Conservation (phyloP, 106 monocot species). For the Acorus calamus region DNA sequence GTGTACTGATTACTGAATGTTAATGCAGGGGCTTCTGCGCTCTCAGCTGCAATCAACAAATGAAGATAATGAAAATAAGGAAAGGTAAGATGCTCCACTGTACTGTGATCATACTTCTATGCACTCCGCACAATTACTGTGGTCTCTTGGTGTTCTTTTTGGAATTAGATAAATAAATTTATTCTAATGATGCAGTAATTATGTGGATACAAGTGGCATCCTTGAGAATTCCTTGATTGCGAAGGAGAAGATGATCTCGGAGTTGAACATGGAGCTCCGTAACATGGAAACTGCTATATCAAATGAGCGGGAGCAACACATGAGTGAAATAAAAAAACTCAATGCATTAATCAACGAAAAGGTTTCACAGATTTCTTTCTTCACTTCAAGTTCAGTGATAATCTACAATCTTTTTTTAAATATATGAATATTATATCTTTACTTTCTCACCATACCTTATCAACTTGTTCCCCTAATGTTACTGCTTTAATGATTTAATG, state of each 20-base stretch:
- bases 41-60: slow-evolving; percentile 74
- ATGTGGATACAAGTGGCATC: slow-evolving; percentile 47
- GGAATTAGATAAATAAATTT: neutral
- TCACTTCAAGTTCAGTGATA: too few relatives aligned
- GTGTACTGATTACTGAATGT: neutral
- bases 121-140: neutral
- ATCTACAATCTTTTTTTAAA: too few relatives aligned
- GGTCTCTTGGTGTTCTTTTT: neutral
- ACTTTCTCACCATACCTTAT: too few relatives aligned
- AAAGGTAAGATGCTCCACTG: slow-evolving; percentile 26
- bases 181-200: slow-evolving; percentile 39
- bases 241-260: slow-evolving; percentile 95
- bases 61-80: slow-evolving; percentile 53
- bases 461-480: too few relatives aligned
- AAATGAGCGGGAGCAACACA: slow-evolving; percentile 69
- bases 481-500: too few relatives aligned
- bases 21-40: slow-evolving; percentile 61
- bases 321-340: slow-evolving; percentile 79
- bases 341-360: slow-evolving; percentile 71
- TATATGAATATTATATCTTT: too few relatives aligned
- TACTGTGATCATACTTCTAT: neutral
- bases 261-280: slow-evolving; percentile 86
- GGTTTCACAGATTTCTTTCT: slow-evolving; percentile 18
- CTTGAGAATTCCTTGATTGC: slow-evolving; percentile 85
- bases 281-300: slow-evolving; percentile 66